Evolutionary conservation across 1,284 basidiomycete species (phyloP).

Genomic region (Apiotrichum brassicae): DNA sequence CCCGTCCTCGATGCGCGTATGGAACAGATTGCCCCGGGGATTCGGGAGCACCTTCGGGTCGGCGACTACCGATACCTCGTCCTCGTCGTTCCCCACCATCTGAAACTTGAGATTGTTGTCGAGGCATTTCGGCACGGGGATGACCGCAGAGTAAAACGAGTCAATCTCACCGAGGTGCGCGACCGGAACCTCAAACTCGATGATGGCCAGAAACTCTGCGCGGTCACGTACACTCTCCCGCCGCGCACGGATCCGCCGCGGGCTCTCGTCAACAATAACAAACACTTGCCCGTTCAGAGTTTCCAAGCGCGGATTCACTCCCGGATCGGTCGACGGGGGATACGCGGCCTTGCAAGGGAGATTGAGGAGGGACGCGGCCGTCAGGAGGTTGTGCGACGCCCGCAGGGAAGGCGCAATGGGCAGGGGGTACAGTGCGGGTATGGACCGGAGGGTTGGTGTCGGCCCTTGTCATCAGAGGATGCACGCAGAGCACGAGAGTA

Average conservation of each 20-base stretch:
- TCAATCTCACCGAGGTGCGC: slow-evolving; percentile 15
- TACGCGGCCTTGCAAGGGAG: slow-evolving; percentile 20
- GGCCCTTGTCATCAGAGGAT: slow-evolving; percentile 3
- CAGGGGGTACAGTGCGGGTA: slow-evolving; percentile 31
- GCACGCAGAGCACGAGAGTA: no score
- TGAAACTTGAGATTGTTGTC: slow-evolving; percentile 37
- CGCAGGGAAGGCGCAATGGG: slow-evolving; percentile 18
- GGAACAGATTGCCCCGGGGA: background rate
- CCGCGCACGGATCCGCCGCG: slow-evolving; percentile 2
- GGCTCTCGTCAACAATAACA: slow-evolving; percentile 24
- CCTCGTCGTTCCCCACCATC: slow-evolving; percentile 16
- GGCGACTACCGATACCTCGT: slow-evolving; percentile 30
- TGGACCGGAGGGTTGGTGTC: slow-evolving; percentile 22
- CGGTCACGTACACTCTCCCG: slow-evolving; percentile 12
- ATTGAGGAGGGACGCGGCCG: slow-evolving; percentile 24
- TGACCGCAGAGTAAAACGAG: slow-evolving; percentile 8
- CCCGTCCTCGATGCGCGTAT: slow-evolving; percentile 20
- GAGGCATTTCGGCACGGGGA: slow-evolving; percentile 35
- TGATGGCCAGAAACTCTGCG: slow-evolving; percentile 33
- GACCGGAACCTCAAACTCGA: slow-evolving; percentile 32
- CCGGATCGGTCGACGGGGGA: slow-evolving; percentile 14
- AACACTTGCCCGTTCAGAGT: slow-evolving; percentile 28
- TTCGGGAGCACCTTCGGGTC: slow-evolving; percentile 33
- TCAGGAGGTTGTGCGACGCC: slow-evolving; percentile 10
- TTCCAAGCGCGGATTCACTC: slow-evolving; percentile 17